Evolutionary conservation across 2,329 filamentous ascomycete species (phyloP), one percentile per base, ranked within the genome.

Genomic region (Fusarium piperis): DNA sequence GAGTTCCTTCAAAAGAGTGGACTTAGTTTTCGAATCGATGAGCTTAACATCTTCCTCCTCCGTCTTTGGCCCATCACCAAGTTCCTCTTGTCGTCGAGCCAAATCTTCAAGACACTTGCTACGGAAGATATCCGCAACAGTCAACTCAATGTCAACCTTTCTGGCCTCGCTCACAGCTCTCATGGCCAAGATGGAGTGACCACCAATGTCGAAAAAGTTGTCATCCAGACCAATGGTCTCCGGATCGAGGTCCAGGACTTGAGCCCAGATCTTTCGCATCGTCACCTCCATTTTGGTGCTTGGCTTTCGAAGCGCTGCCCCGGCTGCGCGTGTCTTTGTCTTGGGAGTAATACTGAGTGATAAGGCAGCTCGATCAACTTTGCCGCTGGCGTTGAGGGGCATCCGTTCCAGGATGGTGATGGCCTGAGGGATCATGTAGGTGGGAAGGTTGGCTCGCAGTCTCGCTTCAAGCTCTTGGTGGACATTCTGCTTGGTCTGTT

Each of bases 181-280:
- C 82, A 87, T 88, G 1, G 85, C 85, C 1, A 79, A 67, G 2
- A 87, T 81, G 0, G 85, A 87, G 71, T 87, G 83, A 16, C 85
- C 85, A 4, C 85, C 85, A 0, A 86, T 79, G 0, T 78, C 74
- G 59, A 79, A 77, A 57, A 79, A 79, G 20, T 68, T 68, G 44
- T 77, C 72, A 36, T 55, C 80, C 2, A 79, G 68, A 4, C 81
- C 79, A 23, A 86, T 83, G 5, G 73, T 67, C 2, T 79, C 73
- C 13, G 76, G 60, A 2, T 74, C 67, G 2, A 83, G 67, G 5
- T 71, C 72, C 8, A 86, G 76, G 0, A 83, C 73, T 1, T 78
- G 71, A 4, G 77, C 76, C 83, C 84, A 86, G 20, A 82, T 73
- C 18, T 64, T 58, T 18, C 75, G 79, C 23, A 84, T 69, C 0